Evolutionary conservation across 352 stramenopile genomes (phyloP), one percentile per base, ranked within the genome.

Genomic region (Bremia lactucae): DNA sequence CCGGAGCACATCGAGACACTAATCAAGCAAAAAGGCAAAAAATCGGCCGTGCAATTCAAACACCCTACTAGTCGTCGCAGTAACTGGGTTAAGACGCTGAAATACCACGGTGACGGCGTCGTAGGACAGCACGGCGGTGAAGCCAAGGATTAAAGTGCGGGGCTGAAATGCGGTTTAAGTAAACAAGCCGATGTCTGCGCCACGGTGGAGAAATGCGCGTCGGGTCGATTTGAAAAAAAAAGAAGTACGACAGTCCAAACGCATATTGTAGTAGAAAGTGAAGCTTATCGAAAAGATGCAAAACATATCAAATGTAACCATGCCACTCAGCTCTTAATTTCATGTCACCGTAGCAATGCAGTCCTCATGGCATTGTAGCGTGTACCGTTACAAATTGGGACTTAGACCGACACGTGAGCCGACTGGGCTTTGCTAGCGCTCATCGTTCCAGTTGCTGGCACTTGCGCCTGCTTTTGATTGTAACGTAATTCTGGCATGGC

Each of bases 61-160:
- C 72, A 87, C 65, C 74, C 76, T 22, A 78, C 71, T 9, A 72
- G 72, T 9, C 69, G 72, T 52, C 76, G 68, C 51, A 87, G 72
- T 60, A 87, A 92, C 67, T 92, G 77, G 73, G 72, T 87, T 55
- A 87, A 84, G 75, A 86, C 77, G 49, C 73, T 92, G 42, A 89
- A 88, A 62, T 92, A 89, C 63, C 76, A 87, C 56, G 79, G 79
- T 56, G 59, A 89, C 49, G 76, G 76, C 28, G 66, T 79, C 28
- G 76, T 89, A 31, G 52, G 66, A 36, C 79, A 92, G 65, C 79
- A 92, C 64, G 79, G 79, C 18, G 74, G 71, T 28, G 68, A 87
- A 40, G 71, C 71, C 44, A 84, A 84, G 64, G 46, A 83, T 50
- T 75, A 74, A 69, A 53, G 39, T 59, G 46, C 31, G 25, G 20